These are phyloP conservation scores for Cordyceps farinosa DNA, from an alignment of 2,329 filamentous ascomycete genomes.

Conservation along the genomic window DNA sequence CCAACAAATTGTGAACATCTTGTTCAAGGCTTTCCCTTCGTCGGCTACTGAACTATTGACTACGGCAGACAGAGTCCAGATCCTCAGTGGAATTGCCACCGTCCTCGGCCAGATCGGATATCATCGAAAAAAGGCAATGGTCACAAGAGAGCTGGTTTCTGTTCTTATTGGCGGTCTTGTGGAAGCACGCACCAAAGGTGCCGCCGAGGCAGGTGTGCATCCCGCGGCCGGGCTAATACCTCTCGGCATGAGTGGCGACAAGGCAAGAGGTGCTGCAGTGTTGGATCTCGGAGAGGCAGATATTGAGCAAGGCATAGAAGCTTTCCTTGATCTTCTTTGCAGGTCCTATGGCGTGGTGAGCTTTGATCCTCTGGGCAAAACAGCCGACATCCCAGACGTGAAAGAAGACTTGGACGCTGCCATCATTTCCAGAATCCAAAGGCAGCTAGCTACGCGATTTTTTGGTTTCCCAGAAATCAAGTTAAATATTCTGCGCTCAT, in stretches of 20 bases:
- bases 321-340: conserved; percentile 58
- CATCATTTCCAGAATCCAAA: conserved; percentile 55
- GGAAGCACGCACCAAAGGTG: conserved; percentile 86
- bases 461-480: conserved; percentile 82
- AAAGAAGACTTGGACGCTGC: conserved; percentile 49
- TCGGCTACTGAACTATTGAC: conserved; percentile 64
- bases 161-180: conserved; percentile 81
- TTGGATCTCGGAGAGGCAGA: conserved; percentile 63
- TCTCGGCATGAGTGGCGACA: conserved; percentile 54
- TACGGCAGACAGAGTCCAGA: conserved; percentile 70
- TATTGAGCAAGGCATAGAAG: conserved; percentile 62
- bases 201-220: conserved; percentile 94
- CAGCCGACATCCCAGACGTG: conserved; percentile 23
- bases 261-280: conserved; percentile 48
- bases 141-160: conserved; percentile 79
- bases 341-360: conserved; percentile 62
- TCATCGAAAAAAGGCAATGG: conserved; percentile 85
- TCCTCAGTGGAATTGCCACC: conserved; percentile 82
- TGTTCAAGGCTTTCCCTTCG: conserved; percentile 69
- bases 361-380: conserved; percentile 37
- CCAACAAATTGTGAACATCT: conserved; percentile 59
- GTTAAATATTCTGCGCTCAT: conserved; percentile 80
- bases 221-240: conserved; percentile 83
- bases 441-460: conserved; percentile 53
- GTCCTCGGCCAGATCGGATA: conserved; percentile 77